Evolutionary conservation across 371 early-diverging fungal genomes (phyloP).

Genomic region (Capillidium rhysosporum): DNA sequence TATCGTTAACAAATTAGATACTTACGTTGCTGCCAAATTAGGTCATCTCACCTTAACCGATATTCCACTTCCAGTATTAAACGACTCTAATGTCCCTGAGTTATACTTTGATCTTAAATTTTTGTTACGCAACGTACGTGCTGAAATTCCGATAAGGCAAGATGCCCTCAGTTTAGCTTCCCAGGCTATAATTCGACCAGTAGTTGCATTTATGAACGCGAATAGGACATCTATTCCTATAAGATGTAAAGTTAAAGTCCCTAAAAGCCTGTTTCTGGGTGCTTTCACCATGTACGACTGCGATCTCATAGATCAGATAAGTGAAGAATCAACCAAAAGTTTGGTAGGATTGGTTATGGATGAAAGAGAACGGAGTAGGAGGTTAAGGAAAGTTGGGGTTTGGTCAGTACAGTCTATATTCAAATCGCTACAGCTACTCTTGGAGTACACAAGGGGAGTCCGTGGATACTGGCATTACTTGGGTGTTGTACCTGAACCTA

Average conservation of each 20-base stretch:
- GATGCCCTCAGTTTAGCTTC: slow-evolving; percentile 54
- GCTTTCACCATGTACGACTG: slow-evolving; percentile 81
- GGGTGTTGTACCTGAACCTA: slow-evolving; percentile 10
- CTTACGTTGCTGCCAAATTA: slow-evolving; percentile 17
- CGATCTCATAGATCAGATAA: slow-evolving; percentile 48
- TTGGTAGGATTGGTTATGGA: slow-evolving; percentile 55
- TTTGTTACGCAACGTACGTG: slow-evolving; percentile 72
- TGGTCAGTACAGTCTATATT: slow-evolving; percentile 69
- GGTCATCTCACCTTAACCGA: slow-evolving; percentile 22
- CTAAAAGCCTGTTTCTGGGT: slow-evolving; percentile 65
- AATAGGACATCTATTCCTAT: slow-evolving; percentile 72
- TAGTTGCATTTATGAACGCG: slow-evolving; percentile 87
- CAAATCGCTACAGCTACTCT: slow-evolving; percentile 38
- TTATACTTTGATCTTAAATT: slow-evolving; percentile 38
- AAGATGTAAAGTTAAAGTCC: slow-evolving; percentile 48
- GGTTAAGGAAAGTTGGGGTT: slow-evolving; percentile 70
- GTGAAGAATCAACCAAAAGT: slow-evolving; percentile 63
- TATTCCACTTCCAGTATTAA: slow-evolving; percentile 18
- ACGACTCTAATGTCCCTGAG: slow-evolving; percentile 11
- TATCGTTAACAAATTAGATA: slow-evolving; percentile 60
- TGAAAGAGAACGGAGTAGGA: slow-evolving; percentile 61
- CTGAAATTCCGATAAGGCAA: slow-evolving; percentile 60
- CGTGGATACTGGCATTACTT: slow-evolving; percentile 57
- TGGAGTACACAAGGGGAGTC: slow-evolving; percentile 66
- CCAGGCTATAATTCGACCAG: slow-evolving; percentile 71